Base-by-base conservation (phyloP, 2,329 filamentous ascomycete genomes). In the Epichloe uncinata region DNA sequence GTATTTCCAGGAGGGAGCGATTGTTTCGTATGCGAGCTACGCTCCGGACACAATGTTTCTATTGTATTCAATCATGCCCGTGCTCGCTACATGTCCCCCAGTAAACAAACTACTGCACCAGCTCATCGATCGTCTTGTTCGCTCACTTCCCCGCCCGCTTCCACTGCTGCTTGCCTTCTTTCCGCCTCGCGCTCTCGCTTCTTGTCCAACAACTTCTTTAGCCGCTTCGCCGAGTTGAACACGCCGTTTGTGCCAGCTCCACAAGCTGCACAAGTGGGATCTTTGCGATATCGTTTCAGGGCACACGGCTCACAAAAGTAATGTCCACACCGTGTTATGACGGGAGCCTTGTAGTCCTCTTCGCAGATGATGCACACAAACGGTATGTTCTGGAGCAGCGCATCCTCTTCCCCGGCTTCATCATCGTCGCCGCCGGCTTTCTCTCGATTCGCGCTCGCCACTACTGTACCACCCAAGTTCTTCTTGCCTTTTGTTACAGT, bases 291-390 rank as follows among this genome's bases (percentile, higher is more conserved):
- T 56, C 90, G 72, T 63, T 86, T 81, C 58, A 97, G 71, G 26
- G 93, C 93, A 66, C 93, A 98, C 1, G 77, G 74, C 65, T 96
- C 86, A 63, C 93, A 98, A 62, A 97, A 97, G 66, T 97, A 97
- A 65, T 98, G 93, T 0, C 88, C 86, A 57, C 93, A 98, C 56
- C 88, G 85, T 12, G 93, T 97, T 22, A 91, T 72, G 12, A 97
- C 78, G 0, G 93, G 91, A 51, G 79, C 75, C 59, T 81, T 84
- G 67, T 95, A 96, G 1, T 81, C 67, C 37, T 81, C 77, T 59
- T 83, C 81, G 73, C 90, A 96, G 54, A 95, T 87, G 55, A 95
- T 79, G 65, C 90, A 96, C 1, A 81, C 86, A 62, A 95, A 95
- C 0, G 90, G 90, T 20, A 95, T 95, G 59, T 82, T 85, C 62